Conservation (phyloP, 805 yeast genomes). For the Spencermartinsiella europaea region DNA sequence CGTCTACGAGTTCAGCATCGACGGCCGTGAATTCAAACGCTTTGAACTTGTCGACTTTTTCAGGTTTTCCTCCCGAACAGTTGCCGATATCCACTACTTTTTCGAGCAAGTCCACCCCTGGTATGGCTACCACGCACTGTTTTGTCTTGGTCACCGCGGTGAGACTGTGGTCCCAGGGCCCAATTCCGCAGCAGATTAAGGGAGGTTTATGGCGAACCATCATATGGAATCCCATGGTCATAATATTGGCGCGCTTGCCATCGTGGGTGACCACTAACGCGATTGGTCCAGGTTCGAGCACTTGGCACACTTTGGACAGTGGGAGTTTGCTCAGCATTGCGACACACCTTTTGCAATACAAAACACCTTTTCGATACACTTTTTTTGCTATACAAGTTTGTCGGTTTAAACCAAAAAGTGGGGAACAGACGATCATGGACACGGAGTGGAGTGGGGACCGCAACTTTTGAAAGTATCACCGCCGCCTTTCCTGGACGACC, state of each 20-base stretch:
- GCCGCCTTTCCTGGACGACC: no score
- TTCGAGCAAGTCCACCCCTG: slow-evolving; percentile 7
- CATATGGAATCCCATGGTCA: slow-evolving; percentile 17
- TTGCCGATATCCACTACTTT: slow-evolving; percentile 15
- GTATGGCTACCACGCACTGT: slow-evolving; percentile 13
- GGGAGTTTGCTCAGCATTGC: slow-evolving; percentile 8
- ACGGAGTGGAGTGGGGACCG: no score
- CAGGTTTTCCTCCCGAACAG: slow-evolving; percentile 11
- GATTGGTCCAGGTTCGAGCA: slow-evolving; percentile 15
- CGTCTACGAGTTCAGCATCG: slow-evolving; percentile 5
- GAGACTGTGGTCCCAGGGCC: slow-evolving; percentile 13
- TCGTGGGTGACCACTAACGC: slow-evolving; percentile 9
- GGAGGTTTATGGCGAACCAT: slow-evolving; percentile 13
- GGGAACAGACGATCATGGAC: no score
- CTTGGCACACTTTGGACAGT: slow-evolving; percentile 9
- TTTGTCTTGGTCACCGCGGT: slow-evolving; percentile 9
- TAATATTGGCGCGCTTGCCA: slow-evolving; percentile 5
- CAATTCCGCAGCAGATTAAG: slow-evolving; percentile 8
- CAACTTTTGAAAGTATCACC: no score
- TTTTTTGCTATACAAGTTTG: no score
- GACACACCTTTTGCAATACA: no score
- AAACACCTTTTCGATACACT: no score
- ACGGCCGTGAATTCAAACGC: slow-evolving; percentile 3
- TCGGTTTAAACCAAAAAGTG: no score
- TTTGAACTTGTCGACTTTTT: slow-evolving; percentile 8